Evolutionary conservation across 345 rosid species (phyloP), one percentile per base, ranked within the genome.

Genomic region (Lenwebbia sp.): DNA sequence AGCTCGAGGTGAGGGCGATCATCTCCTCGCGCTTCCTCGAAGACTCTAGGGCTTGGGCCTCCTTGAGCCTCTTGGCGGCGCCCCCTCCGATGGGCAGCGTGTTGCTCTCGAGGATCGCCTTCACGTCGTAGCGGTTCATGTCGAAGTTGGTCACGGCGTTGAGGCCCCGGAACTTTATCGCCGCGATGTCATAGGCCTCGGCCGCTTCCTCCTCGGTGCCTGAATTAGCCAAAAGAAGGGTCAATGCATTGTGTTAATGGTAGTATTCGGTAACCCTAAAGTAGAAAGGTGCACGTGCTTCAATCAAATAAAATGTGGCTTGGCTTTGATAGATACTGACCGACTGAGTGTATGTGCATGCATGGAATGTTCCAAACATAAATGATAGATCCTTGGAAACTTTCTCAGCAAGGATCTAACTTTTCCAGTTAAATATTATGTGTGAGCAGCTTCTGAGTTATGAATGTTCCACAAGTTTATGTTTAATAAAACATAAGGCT

Each of bases 201-300:
- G 99, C 99, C 44, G 99, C 99, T 88, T 97, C 99, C 90, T 97
- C 99, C 91, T 97, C 99, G 2, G 99, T 96, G 86, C 95, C 99
- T 97, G 25, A 4, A 83, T 15, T 25, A 17, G 41, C 47, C 37
- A 50, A 25, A 65, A 52, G 75, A 65, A 50, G 40, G 49, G 54
- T 62, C 54, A 15, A 60, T 84, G 86, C 37, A 84, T 28, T 23
- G 50, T 15, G 21, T 54, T 10, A 13, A 33, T 6, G 84, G 23
- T 21, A 30, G 37, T 55, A n/a, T 83, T 53, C 11, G 33, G 58
- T 83, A 30, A 83, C 58, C 58, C 44, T n/a, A 52, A 30, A 40
- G 40, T 30, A 54, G 56, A 83, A 83, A 82, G 81, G 81, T 5
- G 81, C 81, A 70, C 81, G 81, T 70, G 81, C 81, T 70, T 33